phyloP scores from a whole-genome alignment of 2,329 filamentous ascomycete species.

The Sporothrix mexicana region DNA sequence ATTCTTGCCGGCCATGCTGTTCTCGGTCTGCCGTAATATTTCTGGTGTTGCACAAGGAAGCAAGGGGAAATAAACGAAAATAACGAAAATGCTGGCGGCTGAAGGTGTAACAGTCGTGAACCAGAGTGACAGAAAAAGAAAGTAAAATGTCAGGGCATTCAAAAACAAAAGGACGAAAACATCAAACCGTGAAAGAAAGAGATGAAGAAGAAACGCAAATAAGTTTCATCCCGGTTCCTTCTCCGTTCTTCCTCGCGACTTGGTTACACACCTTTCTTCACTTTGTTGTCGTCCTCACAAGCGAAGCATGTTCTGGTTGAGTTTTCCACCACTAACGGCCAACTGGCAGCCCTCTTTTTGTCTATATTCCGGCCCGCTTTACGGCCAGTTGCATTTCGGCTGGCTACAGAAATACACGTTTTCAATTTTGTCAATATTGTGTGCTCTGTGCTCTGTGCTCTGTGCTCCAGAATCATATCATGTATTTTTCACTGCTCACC shows the following conservation, averaged over 20 bases:
- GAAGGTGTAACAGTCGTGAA: neutral
- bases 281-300: neutral
- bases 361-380: neutral
- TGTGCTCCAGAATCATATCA: neutral
- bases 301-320: neutral
- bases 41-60: slow-evolving; percentile 18
- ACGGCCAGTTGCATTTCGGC: slow-evolving; percentile 20
- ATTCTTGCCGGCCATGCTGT: neutral
- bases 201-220: neutral
- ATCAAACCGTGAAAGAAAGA: neutral
- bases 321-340: neutral
- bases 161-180: neutral
- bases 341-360: neutral
- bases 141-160: neutral
- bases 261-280: neutral
- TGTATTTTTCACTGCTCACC: slow-evolving; percentile 3
- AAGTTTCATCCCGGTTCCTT: neutral
- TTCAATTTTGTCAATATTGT: neutral
- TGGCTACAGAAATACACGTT: neutral
- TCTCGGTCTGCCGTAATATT: neutral
- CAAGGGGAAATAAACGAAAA: neutral
- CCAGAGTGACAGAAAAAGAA: neutral
- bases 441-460: neutral
- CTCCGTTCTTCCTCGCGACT: slow-evolving; percentile 3
- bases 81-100: neutral